phyloP scores from a whole-genome alignment of 1,284 basidiomycete genomes.

The Cerioporus squamosus region DNA sequence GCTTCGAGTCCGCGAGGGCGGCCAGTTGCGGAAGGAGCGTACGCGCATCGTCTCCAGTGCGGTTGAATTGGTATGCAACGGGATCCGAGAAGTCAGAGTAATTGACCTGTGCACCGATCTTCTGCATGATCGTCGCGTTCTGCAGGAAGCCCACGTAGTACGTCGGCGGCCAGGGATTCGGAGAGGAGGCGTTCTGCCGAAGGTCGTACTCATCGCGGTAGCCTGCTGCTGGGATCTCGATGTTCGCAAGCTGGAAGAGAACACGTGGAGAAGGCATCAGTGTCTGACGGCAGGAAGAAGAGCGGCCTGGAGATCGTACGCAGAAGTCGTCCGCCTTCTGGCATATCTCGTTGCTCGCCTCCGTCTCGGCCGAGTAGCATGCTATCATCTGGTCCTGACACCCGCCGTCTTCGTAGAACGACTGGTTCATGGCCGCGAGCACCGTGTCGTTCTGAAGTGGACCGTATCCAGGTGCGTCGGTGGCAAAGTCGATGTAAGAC shows the following conservation, averaged over 20 bases:
- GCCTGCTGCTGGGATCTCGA: slow-evolving; percentile 54
- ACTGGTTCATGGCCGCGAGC: slow-evolving; percentile 49
- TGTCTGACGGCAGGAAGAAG: background rate
- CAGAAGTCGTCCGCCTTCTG: slow-evolving; percentile 56
- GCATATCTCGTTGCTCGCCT: slow-evolving; percentile 53
- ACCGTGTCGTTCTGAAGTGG: slow-evolving; percentile 54
- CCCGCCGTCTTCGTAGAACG: slow-evolving; percentile 51
- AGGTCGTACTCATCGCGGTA: slow-evolving; percentile 59
- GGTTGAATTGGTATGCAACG: slow-evolving; percentile 36
- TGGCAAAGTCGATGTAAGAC: slow-evolving; percentile 63
- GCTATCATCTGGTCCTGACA: slow-evolving; percentile 55
- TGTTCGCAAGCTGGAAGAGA: slow-evolving; percentile 44
- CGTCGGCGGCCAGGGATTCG: slow-evolving; percentile 54
- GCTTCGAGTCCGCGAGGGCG: slow-evolving; percentile 52
- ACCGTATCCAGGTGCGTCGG: slow-evolving; percentile 68
- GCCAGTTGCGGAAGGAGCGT: slow-evolving; percentile 57
- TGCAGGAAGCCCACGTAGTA: slow-evolving; percentile 56
- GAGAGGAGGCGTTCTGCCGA: slow-evolving; percentile 54
- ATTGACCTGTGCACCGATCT: slow-evolving; percentile 52
- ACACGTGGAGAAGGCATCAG: background rate
- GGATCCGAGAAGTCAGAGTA: slow-evolving; percentile 38
- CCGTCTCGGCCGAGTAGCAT: slow-evolving; percentile 54
- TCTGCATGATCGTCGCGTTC: slow-evolving; percentile 37
- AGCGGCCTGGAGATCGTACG: slow-evolving; percentile 39
- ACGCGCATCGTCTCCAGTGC: slow-evolving; percentile 55